phyloP scores from a whole-genome alignment of 495 filamentous ascomycete species.

The Aspergillus asperescens region DNA sequence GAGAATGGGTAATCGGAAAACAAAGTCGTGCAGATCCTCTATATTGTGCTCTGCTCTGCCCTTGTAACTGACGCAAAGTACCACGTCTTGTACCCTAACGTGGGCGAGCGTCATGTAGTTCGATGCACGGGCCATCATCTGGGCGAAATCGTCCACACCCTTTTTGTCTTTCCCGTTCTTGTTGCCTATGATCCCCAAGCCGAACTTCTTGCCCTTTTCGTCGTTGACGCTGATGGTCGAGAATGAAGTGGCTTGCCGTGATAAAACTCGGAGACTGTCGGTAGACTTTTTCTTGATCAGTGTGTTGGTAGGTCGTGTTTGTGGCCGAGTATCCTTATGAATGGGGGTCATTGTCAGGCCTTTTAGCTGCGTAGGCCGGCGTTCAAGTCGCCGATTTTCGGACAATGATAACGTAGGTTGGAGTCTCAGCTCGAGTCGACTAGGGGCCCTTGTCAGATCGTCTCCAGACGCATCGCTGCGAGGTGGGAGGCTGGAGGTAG shows the following conservation, averaged over 20 bases:
- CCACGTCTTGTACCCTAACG: constrained; percentile 89
- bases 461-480: constrained; percentile 31
- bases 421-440: constrained; percentile 70
- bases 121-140: constrained; percentile 93
- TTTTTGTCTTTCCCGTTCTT: constrained; percentile 49
- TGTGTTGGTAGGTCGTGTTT: constrained; percentile 25
- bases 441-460: constrained; percentile 48
- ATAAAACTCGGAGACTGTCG: constrained; percentile 56
- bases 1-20: constrained; percentile 89
- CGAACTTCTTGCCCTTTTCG: constrained; percentile 54
- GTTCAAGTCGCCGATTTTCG: constrained; percentile 33
- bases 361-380: constrained; percentile 36
- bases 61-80: constrained; percentile 94
- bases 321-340: constrained; percentile 24
- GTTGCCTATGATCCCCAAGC: constrained; percentile 40
- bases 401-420: constrained; percentile 69
- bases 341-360: constrained; percentile 42
- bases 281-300: constrained; percentile 58
- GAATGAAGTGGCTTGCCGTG: constrained; percentile 40
- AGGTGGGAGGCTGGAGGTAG: constrained; percentile 24
- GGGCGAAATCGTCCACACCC: constrained; percentile 84
- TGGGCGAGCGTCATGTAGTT: constrained; percentile 97
- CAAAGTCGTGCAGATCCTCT: constrained; percentile 93
- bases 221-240: constrained; percentile 51
- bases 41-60: constrained; percentile 91